phyloP scores from a whole-genome alignment of 768 basidiomycete species.

The Mycena rosella region DNA sequence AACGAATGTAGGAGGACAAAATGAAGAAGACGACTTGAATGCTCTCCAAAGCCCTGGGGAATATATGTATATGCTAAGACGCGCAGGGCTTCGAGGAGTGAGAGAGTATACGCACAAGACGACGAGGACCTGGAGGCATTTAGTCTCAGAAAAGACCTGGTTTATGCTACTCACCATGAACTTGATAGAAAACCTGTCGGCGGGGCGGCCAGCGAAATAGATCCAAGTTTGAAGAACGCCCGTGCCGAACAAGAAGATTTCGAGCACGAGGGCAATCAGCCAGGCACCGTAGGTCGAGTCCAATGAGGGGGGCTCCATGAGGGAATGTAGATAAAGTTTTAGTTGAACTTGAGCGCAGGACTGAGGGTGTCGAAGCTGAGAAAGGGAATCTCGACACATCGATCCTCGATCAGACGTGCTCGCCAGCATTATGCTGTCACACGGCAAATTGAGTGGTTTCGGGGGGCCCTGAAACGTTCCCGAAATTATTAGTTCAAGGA shows the following conservation, averaged over 20 bases:
- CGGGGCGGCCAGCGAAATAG: constrained; percentile 20
- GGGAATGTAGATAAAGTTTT: constrained; percentile 1
- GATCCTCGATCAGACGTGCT: no score
- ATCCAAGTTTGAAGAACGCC: constrained; percentile 25
- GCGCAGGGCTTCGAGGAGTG: no score
- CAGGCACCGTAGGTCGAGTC: constrained; percentile 33
- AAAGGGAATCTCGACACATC: no score
- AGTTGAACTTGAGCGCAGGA: no score
- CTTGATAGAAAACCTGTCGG: constrained; percentile 8
- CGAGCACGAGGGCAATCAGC: constrained; percentile 24
- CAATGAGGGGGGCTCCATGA: constrained; percentile 16
- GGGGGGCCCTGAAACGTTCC: no score
- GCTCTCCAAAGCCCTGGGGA: constrained; percentile 28
- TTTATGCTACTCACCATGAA: constrained; percentile 1
- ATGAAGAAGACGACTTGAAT: constrained; percentile 13
- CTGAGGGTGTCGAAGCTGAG: no score
- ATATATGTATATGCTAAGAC: background rate
- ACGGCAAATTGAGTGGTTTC: no score
- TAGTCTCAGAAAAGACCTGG: background rate
- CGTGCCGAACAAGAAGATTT: constrained; percentile 25
- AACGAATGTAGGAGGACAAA: constrained; percentile 26
- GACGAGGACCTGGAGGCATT: constrained; percentile 10
- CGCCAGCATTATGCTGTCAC: no score
- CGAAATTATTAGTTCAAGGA: no score
- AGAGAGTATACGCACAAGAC: constrained; percentile 20